phyloP scores from a whole-genome alignment of 305 asterid genomes.

The Fraxinus dipetala region DNA sequence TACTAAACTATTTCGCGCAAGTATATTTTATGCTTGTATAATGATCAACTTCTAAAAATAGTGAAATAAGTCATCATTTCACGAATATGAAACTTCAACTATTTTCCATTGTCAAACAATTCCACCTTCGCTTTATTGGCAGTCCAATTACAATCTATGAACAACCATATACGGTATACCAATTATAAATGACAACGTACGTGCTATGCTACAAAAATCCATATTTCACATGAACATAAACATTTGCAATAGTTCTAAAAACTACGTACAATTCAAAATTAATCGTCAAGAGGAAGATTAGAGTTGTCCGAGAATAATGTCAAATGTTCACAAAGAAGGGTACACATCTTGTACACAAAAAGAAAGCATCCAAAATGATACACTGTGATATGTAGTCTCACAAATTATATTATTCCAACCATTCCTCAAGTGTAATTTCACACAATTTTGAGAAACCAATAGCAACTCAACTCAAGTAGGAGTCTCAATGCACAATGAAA shows the following conservation, averaged over 20 bases:
- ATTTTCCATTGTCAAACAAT: background rate
- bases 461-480: background rate
- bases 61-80: no score
- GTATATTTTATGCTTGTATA: no score
- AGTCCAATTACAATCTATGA: background rate
- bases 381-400: background rate
- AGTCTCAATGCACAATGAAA: conserved; percentile 15
- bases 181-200: background rate
- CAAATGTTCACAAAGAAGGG: background rate
- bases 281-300: background rate
- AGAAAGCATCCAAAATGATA: background rate
- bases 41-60: background rate
- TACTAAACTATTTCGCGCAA: no score
- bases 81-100: background rate
- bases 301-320: background rate
- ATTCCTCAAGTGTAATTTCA: background rate
- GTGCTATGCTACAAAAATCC: background rate
- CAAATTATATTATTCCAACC: background rate
- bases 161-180: background rate
- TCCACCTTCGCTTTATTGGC: background rate
- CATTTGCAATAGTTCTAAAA: background rate
- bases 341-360: background rate
- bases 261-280: background rate
- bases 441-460: conserved; percentile 12
- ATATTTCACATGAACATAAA: background rate